Conservation (phyloP, 768 basidiomycete genomes). For the Lyophyllum shimeji region DNA sequence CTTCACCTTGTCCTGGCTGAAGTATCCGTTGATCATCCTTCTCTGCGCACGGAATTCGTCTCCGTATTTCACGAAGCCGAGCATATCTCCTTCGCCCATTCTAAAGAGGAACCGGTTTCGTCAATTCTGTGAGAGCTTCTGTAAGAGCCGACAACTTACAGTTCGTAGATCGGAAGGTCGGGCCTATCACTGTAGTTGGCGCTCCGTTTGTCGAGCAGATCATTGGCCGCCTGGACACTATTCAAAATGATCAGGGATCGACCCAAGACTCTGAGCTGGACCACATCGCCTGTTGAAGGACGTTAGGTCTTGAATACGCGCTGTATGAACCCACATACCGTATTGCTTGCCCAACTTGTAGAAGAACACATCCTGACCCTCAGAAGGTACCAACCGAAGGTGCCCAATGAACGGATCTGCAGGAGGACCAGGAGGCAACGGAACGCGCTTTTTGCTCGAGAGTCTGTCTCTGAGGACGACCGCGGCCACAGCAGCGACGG, state of each 20-base stretch:
- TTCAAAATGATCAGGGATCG: constrained; percentile 22
- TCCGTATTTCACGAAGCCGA: constrained; percentile 19
- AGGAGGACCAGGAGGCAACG: constrained; percentile 28
- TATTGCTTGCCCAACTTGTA: constrained; percentile 30
- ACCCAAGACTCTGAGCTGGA: constrained; percentile 21
- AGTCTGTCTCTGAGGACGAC: too few species aligned
- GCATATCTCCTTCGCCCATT: constrained; percentile 10
- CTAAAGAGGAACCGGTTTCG: constrained; percentile 4
- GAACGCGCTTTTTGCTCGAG: too few species aligned
- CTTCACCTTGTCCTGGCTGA: constrained; percentile 19
- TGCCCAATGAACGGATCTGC: constrained; percentile 36
- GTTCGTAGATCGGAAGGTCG: constrained; percentile 10
- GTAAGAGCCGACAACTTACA: constrained; percentile 8
- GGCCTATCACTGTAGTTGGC: constrained; percentile 26
- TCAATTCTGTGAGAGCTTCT: neutral
- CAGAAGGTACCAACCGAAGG: constrained; percentile 27
- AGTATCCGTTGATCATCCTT: constrained; percentile 14
- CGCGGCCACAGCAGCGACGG: too few species aligned
- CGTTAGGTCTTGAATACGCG: neutral
- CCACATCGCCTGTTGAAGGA: constrained; percentile 20
- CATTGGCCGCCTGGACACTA: constrained; percentile 4
- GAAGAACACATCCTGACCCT: constrained; percentile 22
- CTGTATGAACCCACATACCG: constrained; percentile 17
- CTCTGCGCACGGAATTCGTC: constrained; percentile 20
- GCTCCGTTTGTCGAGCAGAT: constrained; percentile 25